phyloP scores from a whole-genome alignment of 768 basidiomycete genomes.

The Jaapia argillacea region DNA sequence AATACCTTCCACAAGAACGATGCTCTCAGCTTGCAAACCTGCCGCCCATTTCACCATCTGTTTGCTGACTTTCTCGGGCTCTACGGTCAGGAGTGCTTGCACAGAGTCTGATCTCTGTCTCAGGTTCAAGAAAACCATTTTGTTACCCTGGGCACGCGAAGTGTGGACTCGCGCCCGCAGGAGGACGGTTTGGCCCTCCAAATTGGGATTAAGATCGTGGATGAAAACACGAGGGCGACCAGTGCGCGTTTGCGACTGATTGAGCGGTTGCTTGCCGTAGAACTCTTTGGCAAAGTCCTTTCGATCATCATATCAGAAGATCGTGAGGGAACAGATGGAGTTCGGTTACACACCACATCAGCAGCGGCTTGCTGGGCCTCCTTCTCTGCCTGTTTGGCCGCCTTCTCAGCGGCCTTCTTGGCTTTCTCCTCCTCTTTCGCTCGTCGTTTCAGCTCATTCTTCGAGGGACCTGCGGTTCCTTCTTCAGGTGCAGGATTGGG shows the following conservation, averaged over 20 bases:
- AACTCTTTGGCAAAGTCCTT: slow-evolving; percentile 71
- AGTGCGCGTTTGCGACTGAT: slow-evolving; percentile 81
- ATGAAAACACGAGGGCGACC: slow-evolving; percentile 55
- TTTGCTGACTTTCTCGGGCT: slow-evolving; percentile 76
- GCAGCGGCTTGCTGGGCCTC: slow-evolving; percentile 55
- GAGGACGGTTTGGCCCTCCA: slow-evolving; percentile 67
- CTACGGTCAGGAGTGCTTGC: slow-evolving; percentile 71
- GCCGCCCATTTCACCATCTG: slow-evolving; percentile 96
- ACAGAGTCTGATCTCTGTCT: slow-evolving; percentile 83
- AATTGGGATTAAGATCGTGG: slow-evolving; percentile 42
- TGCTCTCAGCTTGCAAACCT: slow-evolving; percentile 71
- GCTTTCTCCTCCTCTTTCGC: slow-evolving; percentile 89
- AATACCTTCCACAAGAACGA: slow-evolving; percentile 81
- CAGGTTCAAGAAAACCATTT: slow-evolving; percentile 90
- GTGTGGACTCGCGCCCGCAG: slow-evolving; percentile 89
- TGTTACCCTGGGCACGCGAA: slow-evolving; percentile 85
- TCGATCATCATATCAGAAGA: neutral
- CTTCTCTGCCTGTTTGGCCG: slow-evolving; percentile 67
- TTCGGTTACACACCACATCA: slow-evolving; percentile 39
- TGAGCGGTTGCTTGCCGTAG: slow-evolving; percentile 83
- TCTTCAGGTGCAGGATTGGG: too few species aligned
- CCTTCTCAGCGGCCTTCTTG: slow-evolving; percentile 79
- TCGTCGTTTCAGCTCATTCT: slow-evolving; percentile 85
- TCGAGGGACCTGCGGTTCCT: slow-evolving; percentile 51
- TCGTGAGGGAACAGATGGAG: too few species aligned